Conservation (phyloP, 2,329 filamentous ascomycete genomes). For the Xylariaceae sp. region DNA sequence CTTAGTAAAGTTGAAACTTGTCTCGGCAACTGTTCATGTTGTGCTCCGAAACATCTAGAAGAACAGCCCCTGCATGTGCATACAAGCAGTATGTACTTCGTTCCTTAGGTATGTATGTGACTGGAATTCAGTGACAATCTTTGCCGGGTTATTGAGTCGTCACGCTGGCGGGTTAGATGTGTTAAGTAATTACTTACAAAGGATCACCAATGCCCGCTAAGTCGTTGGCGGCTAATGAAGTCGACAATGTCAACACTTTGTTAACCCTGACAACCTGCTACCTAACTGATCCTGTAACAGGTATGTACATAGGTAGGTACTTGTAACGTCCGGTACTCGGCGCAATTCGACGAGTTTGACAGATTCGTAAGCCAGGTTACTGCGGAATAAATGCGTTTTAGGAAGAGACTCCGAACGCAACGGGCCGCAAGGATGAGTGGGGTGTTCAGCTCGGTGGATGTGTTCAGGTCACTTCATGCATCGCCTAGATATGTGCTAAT, state of each 20-base stretch:
- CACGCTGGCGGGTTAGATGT: no score
- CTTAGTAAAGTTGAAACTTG: conserved; percentile 8
- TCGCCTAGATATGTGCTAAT: no score
- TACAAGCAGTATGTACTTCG: no score
- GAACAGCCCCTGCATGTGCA: background rate
- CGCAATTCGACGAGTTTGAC: no score
- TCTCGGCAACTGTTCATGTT: background rate
- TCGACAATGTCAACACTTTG: background rate
- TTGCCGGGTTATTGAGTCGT: no score
- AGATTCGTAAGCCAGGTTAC: background rate
- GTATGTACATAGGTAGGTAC: no score
- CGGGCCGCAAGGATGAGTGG: background rate
- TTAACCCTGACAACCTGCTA: background rate
- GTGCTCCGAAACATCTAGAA: conserved; percentile 15
- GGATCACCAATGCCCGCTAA: background rate
- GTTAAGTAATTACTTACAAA: background rate
- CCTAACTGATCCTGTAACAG: no score
- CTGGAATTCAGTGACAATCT: no score
- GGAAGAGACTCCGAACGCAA: background rate
- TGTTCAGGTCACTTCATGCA: background rate
- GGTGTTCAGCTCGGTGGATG: background rate
- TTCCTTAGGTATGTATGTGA: no score
- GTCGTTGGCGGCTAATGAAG: background rate
- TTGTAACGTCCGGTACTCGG: no score
- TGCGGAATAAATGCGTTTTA: no score